These are phyloP conservation scores for Leccinellum rugosiceps DNA, from an alignment of 768 basidiomycete genomes.

Conservation along the genomic window DNA sequence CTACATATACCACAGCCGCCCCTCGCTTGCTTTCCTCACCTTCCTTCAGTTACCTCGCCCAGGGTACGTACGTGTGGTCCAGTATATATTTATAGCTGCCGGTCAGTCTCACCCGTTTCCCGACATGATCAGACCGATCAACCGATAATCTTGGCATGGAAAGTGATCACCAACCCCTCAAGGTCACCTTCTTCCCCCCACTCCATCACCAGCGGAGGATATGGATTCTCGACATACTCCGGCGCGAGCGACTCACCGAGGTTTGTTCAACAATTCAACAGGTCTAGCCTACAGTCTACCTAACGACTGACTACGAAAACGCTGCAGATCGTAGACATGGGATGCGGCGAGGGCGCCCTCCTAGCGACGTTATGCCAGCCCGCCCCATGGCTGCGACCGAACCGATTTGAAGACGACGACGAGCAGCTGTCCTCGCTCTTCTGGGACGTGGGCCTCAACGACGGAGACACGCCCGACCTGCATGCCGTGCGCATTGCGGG, in stretches of 20 bases:
- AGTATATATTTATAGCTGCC: background rate
- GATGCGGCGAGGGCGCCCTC: slow-evolving; percentile 80
- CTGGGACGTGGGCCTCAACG: slow-evolving; percentile 16
- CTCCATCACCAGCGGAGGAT: slow-evolving; percentile 65
- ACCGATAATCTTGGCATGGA: slow-evolving; percentile 16
- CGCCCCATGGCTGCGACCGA: slow-evolving; percentile 60
- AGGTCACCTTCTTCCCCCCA: slow-evolving; percentile 65
- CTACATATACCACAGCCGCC: slow-evolving; percentile 1
- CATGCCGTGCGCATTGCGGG: slow-evolving; percentile 59
- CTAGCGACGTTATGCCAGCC: slow-evolving; percentile 70
- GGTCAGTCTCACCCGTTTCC: background rate
- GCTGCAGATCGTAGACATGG: slow-evolving; percentile 71
- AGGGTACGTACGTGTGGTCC: background rate
- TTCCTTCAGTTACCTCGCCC: background rate
- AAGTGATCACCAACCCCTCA: slow-evolving; percentile 25
- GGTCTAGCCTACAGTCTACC: background rate
- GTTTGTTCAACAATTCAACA: slow-evolving; percentile 32
- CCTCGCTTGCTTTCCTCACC: background rate
- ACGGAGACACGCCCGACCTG: slow-evolving; percentile 52
- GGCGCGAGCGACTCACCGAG: slow-evolving; percentile 52
- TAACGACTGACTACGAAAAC: background rate
- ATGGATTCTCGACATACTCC: slow-evolving; percentile 64
- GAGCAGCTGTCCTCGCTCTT: slow-evolving; percentile 21
- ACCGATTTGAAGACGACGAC: slow-evolving; percentile 20
- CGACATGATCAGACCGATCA: slow-evolving; percentile 7